These are phyloP conservation scores for Ehretia macrophylla DNA, from an alignment of 257 asterid species.

Conservation along the genomic window DNA sequence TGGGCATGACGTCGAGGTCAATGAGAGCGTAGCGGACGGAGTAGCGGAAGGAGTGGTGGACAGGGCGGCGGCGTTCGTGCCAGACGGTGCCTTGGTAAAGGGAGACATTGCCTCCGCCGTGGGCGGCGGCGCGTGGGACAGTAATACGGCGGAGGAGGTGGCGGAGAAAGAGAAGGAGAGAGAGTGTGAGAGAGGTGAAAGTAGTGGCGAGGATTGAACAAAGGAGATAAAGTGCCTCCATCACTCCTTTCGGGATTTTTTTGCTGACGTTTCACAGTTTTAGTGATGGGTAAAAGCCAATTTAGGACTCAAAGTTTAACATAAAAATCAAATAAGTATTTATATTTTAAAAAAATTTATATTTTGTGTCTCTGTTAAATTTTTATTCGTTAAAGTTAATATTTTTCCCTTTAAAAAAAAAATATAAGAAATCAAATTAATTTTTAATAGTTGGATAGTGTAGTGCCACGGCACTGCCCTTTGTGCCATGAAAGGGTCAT, in stretches of 20 bases:
- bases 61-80: slow-evolving; percentile 94
- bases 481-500: too few species aligned
- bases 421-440: too few species aligned
- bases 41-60: slow-evolving; percentile 81
- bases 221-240: slow-evolving; percentile 75
- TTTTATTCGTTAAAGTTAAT: too few species aligned
- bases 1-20: slow-evolving; percentile 56
- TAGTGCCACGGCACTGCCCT: too few species aligned
- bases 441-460: too few species aligned
- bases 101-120: slow-evolving; percentile 15
- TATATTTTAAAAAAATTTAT: too few species aligned
- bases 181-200: slow-evolving; percentile 34
- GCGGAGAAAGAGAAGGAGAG: slow-evolving; percentile 58
- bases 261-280: too few species aligned
- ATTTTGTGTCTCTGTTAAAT: too few species aligned
- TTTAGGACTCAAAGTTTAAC: too few species aligned
- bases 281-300: too few species aligned
- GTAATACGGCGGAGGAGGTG: slow-evolving; percentile 36
- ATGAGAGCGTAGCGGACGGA: slow-evolving; percentile 73
- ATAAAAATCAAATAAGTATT: too few species aligned
- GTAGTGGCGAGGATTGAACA: slow-evolving; percentile 50
- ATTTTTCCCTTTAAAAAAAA: too few species aligned
- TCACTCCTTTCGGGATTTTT: slow-evolving; percentile 6
- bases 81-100: slow-evolving; percentile 82
- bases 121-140: slow-evolving; percentile 10